phyloP scores from a whole-genome alignment of 345 rosid genomes.

The Eutrema japonicum region DNA sequence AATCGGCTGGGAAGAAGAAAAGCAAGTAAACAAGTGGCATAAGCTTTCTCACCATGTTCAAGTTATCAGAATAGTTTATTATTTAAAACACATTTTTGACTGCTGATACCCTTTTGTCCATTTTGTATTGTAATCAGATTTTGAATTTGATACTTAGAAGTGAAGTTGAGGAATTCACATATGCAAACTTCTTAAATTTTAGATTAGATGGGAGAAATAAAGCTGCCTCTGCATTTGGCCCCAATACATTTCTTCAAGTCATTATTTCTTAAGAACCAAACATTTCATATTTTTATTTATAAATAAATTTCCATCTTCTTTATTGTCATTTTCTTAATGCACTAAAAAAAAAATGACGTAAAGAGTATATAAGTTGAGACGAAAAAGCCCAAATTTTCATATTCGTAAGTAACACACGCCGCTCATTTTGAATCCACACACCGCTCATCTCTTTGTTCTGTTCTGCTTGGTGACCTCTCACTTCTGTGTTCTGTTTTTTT shows the following conservation, averaged over 20 bases:
- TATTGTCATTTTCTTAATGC: no score
- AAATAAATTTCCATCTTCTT: no score
- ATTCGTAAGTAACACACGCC: not conserved
- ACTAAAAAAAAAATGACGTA: no score
- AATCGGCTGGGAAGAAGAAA: slow-evolving; percentile 46
- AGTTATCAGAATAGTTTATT: slow-evolving; percentile 12
- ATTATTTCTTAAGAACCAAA: no score
- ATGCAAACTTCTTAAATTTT: no score
- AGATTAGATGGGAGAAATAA: no score
- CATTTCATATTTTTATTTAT: no score
- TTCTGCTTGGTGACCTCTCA: no score
- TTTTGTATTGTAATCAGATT: slow-evolving; percentile 27
- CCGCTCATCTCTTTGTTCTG: not conserved
- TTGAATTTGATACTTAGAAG: not conserved
- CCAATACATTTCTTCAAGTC: no score
- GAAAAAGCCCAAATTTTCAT: not conserved
- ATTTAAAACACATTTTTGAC: slow-evolving; percentile 33
- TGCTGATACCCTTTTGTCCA: slow-evolving; percentile 20
- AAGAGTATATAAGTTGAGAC: not conserved
- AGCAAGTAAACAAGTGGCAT: slow-evolving; percentile 34
- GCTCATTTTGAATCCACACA: not conserved
- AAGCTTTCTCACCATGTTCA: slow-evolving; percentile 13
- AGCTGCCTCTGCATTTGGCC: no score
- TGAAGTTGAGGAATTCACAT: not conserved
- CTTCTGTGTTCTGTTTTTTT: no score